A percentile compares a stretch with the other conserved stretches of the same genome.
Evolutionary conservation across 1,139 yeast species (phyloP).

Genomic region (Protomyces inundatus): DNA sequence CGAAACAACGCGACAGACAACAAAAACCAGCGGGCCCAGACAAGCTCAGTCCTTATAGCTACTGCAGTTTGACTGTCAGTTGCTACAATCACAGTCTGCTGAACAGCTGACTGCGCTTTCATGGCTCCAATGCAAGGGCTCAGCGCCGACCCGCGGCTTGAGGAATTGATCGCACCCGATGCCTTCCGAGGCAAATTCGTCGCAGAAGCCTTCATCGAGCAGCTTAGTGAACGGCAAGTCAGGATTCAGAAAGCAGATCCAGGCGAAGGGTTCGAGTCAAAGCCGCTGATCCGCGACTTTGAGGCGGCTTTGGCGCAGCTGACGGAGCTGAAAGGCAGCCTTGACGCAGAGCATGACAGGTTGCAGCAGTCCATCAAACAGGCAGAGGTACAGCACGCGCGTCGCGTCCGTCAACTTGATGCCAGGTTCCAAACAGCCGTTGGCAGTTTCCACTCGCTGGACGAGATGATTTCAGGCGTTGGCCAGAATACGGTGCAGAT

Average conservation of each 20-base stretch:
- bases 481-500: slow-evolving; percentile 26
- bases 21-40: no score
- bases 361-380: slow-evolving; percentile 24
- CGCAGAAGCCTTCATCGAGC: slow-evolving; percentile 7
- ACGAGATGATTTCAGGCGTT: slow-evolving; percentile 20
- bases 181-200: slow-evolving; percentile 24
- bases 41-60: no score
- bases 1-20: no score
- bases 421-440: slow-evolving; percentile 27
- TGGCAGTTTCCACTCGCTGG: slow-evolving; percentile 21
- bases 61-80: no score
- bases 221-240: slow-evolving; percentile 13
- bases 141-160: not conserved
- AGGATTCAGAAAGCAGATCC: slow-evolving; percentile 2
- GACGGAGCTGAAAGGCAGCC: slow-evolving; percentile 12
- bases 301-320: slow-evolving; percentile 63
- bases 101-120: not conserved
- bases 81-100: no score
- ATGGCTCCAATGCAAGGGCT: not conserved
- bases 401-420: slow-evolving; percentile 14
- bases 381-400: slow-evolving; percentile 31
- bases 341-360: slow-evolving; percentile 16
- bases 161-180: slow-evolving; percentile 5
- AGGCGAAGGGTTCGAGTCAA: slow-evolving; percentile 57
- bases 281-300: slow-evolving; percentile 89